Conservation (phyloP, 2,329 filamentous ascomycete species). For the Simplicillium sp. region DNA sequence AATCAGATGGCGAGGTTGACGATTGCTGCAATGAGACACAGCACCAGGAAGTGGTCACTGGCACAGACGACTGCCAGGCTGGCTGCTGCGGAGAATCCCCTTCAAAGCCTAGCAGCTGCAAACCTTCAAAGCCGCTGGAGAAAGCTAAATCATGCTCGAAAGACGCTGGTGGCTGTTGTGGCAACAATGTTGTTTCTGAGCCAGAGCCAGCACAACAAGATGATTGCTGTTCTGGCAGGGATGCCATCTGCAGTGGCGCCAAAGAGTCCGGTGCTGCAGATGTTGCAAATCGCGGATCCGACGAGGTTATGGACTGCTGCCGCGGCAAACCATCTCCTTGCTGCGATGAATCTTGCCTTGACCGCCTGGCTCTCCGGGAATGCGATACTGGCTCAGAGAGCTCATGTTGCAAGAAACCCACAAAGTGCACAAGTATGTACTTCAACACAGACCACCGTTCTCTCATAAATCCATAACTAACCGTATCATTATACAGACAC, state of each 20-base stretch:
- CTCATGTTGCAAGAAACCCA: not conserved
- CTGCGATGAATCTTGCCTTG: slow-evolving; percentile 31
- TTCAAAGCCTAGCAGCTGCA: not conserved
- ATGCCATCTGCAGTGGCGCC: too few species aligned
- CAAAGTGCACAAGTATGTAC: not conserved
- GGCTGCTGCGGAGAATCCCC: not conserved
- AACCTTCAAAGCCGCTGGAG: not conserved
- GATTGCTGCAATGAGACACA: not conserved
- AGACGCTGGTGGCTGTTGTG: not conserved
- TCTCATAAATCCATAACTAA: too few species aligned
- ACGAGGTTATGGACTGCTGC: slow-evolving; percentile 25
- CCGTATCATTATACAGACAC: too few species aligned
- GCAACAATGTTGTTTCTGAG: not conserved
- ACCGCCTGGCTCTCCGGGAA: slow-evolving; percentile 32
- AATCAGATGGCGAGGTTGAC: not conserved
- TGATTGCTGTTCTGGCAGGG: not conserved
- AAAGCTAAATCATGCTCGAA: not conserved
- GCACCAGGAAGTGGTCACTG: not conserved
- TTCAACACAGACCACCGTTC: too few species aligned
- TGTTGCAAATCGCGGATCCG: not conserved
- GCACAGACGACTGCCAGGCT: not conserved
- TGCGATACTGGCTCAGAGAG: slow-evolving; percentile 14
- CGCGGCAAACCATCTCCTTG: slow-evolving; percentile 28
- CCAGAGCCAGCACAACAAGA: not conserved
- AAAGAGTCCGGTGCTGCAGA: too few species aligned